Evolutionary conservation across 2,329 filamentous ascomycete genomes (phyloP).

Genomic region (Aspergillus texensis): DNA sequence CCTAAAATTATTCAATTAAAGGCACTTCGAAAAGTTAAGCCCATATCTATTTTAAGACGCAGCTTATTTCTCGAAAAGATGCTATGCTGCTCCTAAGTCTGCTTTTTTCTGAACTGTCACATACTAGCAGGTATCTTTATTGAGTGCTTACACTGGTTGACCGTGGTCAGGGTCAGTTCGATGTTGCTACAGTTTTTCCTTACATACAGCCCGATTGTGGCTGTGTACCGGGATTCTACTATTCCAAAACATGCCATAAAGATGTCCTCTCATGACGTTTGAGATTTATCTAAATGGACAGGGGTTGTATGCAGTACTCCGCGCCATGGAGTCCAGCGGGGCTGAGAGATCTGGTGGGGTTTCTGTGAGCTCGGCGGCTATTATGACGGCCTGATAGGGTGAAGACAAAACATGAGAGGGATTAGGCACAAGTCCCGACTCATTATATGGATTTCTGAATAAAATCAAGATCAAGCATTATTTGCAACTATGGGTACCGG

Average conservation of each 20-base stretch:
- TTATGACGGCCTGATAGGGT: not conserved
- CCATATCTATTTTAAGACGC: too few relatives aligned
- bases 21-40: too few relatives aligned
- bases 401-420: not conserved
- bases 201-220: not conserved
- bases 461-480: not conserved
- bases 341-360: not conserved
- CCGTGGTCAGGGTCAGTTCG: too few relatives aligned
- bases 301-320: not conserved
- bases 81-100: too few relatives aligned
- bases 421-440: not conserved
- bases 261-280: not conserved
- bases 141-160: too few relatives aligned
- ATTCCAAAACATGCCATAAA: not conserved
- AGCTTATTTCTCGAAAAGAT: too few relatives aligned
- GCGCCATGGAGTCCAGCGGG: not conserved
- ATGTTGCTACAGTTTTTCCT: not conserved
- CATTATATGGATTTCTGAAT: not conserved
- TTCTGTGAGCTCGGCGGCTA: not conserved
- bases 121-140: too few relatives aligned
- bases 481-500: not conserved
- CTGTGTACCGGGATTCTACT: not conserved
- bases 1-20: too few relatives aligned
- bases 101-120: too few relatives aligned
- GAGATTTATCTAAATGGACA: too few relatives aligned